Evolutionary conservation across 768 basidiomycete species (phyloP).

Genomic region (Royoungia palumana): DNA sequence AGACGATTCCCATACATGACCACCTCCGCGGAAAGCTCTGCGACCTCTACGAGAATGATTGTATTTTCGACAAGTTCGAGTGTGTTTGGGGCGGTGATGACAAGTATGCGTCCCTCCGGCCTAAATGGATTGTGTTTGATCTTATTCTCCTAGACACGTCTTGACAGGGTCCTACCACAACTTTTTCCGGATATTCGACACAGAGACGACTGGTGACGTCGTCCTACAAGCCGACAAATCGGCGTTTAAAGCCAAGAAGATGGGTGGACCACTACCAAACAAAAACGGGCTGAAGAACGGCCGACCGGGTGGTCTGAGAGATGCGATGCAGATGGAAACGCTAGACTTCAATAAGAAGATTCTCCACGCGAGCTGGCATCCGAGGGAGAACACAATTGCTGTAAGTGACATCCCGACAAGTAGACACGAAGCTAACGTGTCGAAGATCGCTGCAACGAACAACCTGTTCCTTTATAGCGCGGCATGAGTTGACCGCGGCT

Average conservation of each 20-base stretch:
- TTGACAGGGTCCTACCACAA: constrained; percentile 99
- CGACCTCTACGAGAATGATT: constrained; percentile 98
- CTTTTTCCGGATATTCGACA: constrained; percentile 99
- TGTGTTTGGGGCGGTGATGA: constrained; percentile 98
- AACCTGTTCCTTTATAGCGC: constrained; percentile 36
- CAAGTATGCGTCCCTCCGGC: constrained; percentile 57
- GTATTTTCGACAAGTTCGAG: constrained; percentile 99
- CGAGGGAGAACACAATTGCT: constrained; percentile 96
- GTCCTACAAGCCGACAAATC: constrained; percentile 98
- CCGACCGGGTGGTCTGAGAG: constrained; percentile 64
- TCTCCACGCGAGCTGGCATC: constrained; percentile 95
- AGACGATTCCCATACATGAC: constrained; percentile 98
- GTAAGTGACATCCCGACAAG: constrained; percentile 45
- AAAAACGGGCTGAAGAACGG: constrained; percentile 76
- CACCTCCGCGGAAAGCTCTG: constrained; percentile 96
- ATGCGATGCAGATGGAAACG: constrained; percentile 83
- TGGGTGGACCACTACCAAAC: constrained; percentile 78
- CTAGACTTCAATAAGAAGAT: constrained; percentile 98
- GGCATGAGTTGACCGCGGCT: constrained; percentile 32
- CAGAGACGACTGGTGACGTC: constrained; percentile 81
- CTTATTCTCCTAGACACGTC: constrained; percentile 63
- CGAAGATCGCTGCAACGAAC: constrained; percentile 85
- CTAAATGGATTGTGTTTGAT: constrained; percentile 7
- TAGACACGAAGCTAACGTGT: constrained; percentile 6
- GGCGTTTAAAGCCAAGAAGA: constrained; percentile 99